Base-by-base conservation (phyloP, 176 grass and related monocot genomes). In the Carex littledalei region DNA sequence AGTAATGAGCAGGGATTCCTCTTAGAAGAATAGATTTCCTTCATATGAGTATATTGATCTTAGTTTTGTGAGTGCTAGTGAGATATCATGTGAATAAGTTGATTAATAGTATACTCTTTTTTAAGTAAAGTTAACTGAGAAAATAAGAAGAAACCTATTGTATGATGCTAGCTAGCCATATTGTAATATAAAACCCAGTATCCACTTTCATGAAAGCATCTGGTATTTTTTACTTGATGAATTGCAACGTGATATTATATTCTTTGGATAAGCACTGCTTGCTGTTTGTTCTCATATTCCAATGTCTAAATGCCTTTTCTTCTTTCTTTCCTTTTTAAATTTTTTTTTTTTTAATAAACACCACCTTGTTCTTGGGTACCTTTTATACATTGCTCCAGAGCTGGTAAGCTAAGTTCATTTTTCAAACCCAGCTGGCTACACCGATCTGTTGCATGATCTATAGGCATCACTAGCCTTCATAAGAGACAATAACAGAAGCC, bases 1-100 rank as follows among this genome's bases (percentile, higher is more conserved):
- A 81, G 88, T 97, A 17, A 87, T 90, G 76, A 89, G 84, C 75
- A 82, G 87, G 83, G 57, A 66, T 49, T 3, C 15, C 12, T 65
- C 52, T 50, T 63, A 52, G 45, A 21, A 80, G 43, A 81, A 29
- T 34, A 43, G 1, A 82, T 37, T 35, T 72, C 17, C n/a, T 82
- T 29, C 29, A 29, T 29, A 29, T 29, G 26, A 26, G 26, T 67
- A 26, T 20, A 16, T 17, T 31, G 10, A 74, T 4, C 70, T 52
- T 45, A 29, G 34, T 77, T 21, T 31, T 72, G 35, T 47, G 13
- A 3, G 5, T 54, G n/a, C 13, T 16, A n/a, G 45, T 50, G 59
- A 83, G 26, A 67, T 29, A 83, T 24, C 22, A 45, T 62, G 80
- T 29, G 24, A 63, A 13, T 53, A 66, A 81, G 34, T 70, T 70